Percentiles rank a stretch among this genome's conserved stretches.
Conservation (phyloP, 2,329 filamentous ascomycete genomes). For the Gaeumannomyces sp. region DNA sequence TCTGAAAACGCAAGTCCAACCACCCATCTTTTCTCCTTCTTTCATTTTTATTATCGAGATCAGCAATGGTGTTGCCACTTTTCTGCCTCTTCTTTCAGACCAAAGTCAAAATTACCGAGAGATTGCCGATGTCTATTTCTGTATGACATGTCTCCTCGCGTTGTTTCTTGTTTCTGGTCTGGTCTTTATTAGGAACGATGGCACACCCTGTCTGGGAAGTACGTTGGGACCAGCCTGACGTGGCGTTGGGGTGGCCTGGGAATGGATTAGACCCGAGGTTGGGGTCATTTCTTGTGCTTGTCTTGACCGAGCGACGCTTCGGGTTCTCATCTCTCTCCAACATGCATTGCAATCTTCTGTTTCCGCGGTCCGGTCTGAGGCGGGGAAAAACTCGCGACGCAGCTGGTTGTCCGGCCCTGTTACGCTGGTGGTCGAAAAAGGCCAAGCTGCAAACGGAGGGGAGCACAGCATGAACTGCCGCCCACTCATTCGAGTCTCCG, state of each 20-base stretch:
- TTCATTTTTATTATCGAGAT: background rate
- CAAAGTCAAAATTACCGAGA: background rate
- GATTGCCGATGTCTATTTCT: background rate
- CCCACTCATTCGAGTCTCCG: background rate
- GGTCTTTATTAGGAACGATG: background rate
- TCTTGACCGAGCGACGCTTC: background rate
- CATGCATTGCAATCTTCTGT: background rate
- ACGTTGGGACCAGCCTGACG: background rate
- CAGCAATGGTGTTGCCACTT: background rate
- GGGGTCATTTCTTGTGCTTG: background rate
- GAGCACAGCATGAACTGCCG: background rate
- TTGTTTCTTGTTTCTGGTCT: background rate
- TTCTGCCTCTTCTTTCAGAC: background rate
- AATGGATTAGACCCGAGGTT: background rate
- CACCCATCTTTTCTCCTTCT: background rate
- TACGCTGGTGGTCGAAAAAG: background rate
- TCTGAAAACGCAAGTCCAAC: background rate
- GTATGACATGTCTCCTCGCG: background rate
- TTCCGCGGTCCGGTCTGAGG: background rate
- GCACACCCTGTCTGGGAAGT: background rate
- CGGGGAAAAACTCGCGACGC: background rate
- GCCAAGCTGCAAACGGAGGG: background rate
- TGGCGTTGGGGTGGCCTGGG: background rate
- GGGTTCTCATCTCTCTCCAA: too few relatives aligned
- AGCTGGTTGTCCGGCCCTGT: background rate